These are phyloP conservation scores for Rhizopus sp. DNA, from an alignment of 371 early-diverging fungal species.

Conservation along the genomic window DNA sequence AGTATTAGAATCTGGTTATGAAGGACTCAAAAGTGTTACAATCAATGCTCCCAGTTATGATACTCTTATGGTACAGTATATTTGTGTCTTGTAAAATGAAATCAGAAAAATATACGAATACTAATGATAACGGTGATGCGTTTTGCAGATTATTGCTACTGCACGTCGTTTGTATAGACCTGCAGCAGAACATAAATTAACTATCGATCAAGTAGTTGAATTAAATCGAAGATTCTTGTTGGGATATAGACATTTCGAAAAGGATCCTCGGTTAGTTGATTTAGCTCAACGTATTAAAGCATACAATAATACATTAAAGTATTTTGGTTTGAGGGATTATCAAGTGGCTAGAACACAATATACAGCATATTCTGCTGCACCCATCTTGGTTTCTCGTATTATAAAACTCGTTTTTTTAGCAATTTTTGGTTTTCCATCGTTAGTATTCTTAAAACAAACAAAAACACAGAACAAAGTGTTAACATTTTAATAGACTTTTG, in stretches of 20 bases:
- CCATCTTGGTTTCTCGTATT: constrained; percentile 57
- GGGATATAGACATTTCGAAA: constrained; percentile 60
- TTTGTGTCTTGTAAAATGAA: too few relatives aligned
- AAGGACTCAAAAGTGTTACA: constrained; percentile 76
- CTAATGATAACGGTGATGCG: too few relatives aligned
- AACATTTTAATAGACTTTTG: constrained; percentile 42
- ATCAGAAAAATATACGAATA: too few relatives aligned
- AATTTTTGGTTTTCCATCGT: constrained; percentile 69
- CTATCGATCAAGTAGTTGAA: constrained; percentile 62
- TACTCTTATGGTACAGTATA: constrained; percentile 67
- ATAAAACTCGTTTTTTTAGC: constrained; percentile 60
- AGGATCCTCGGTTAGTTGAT: constrained; percentile 61
- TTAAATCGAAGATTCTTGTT: constrained; percentile 74
- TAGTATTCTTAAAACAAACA: constrained; percentile 12
- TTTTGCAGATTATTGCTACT: too few relatives aligned
- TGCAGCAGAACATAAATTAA: constrained; percentile 55
- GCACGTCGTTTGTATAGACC: constrained; percentile 73
- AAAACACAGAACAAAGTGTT: constrained; percentile 6
- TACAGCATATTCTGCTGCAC: constrained; percentile 54
- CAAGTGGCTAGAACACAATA: constrained; percentile 75
- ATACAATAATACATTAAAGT: constrained; percentile 75
- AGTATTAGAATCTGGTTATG: constrained; percentile 64
- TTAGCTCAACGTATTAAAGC: constrained; percentile 62
- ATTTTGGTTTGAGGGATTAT: constrained; percentile 85
- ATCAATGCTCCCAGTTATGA: constrained; percentile 84